A percentile compares a stretch with the other conserved stretches of the same genome.
Evolutionary conservation across 768 basidiomycete species (phyloP).

Genomic region (Gelatoporia subvermispora): DNA sequence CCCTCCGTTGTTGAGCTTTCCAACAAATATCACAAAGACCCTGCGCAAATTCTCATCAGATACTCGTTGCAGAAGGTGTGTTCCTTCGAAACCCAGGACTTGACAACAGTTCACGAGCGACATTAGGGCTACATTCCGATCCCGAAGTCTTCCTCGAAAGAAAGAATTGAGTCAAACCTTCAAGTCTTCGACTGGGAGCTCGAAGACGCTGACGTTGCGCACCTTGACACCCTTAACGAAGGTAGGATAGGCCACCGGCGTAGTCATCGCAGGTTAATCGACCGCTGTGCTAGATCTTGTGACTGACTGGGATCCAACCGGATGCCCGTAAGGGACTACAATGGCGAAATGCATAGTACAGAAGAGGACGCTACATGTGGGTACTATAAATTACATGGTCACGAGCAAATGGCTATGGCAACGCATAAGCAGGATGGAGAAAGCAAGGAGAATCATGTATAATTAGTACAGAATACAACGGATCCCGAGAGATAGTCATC

Average conservation of each 20-base stretch:
- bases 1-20: conserved; percentile 43
- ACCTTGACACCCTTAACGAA: conserved; percentile 51
- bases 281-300: conserved; percentile 13
- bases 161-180: conserved; percentile 53
- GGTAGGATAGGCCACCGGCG: conserved; percentile 27
- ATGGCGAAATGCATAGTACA: background rate
- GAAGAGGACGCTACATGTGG: background rate
- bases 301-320: conserved; percentile 25
- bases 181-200: conserved; percentile 64
- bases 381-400: too few species aligned
- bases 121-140: conserved; percentile 53
- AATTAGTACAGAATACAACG: background rate
- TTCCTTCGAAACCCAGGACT: background rate
- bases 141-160: conserved; percentile 54
- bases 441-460: background rate
- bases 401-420: too few species aligned
- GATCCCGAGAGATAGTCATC: background rate
- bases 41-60: conserved; percentile 62
- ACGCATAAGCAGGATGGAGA: background rate
- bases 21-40: conserved; percentile 49
- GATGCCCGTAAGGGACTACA: conserved; percentile 10
- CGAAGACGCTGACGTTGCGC: conserved; percentile 39
- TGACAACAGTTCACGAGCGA: background rate
- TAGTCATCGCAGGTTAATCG: background rate
- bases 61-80: conserved; percentile 74